Conservation (phyloP, 768 basidiomycete species). For the Chlorophyllum brunneum region DNA sequence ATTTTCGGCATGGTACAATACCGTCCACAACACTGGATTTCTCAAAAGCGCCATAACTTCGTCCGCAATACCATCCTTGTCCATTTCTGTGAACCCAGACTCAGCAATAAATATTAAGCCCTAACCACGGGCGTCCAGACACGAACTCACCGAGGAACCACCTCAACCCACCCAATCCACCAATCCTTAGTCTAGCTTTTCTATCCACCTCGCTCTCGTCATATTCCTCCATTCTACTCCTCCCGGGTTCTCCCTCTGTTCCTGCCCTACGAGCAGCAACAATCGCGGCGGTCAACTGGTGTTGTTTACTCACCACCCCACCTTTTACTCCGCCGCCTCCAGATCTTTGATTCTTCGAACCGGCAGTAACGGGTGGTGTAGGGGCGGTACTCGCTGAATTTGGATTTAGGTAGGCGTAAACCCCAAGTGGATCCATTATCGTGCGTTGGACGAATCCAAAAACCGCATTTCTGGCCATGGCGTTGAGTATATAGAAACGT, state of each 20-base stretch:
- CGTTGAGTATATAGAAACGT: slow-evolving; percentile 28
- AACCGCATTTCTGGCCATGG: slow-evolving; percentile 31
- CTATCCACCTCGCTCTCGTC: slow-evolving; percentile 73
- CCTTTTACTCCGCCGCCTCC: slow-evolving; percentile 16
- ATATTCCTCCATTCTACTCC: slow-evolving; percentile 50
- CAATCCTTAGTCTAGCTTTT: slow-evolving; percentile 63
- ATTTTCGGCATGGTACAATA: slow-evolving; percentile 39
- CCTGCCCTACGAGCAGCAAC: slow-evolving; percentile 6
- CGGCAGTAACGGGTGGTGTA: slow-evolving; percentile 22
- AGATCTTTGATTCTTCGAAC: slow-evolving; percentile 23
- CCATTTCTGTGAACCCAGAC: not conserved
- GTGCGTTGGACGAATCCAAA: slow-evolving; percentile 50
- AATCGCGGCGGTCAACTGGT: slow-evolving; percentile 18
- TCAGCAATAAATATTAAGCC: not conserved
- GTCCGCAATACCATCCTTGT: slow-evolving; percentile 15
- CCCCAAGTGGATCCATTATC: slow-evolving; percentile 55
- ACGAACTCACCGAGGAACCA: slow-evolving; percentile 58
- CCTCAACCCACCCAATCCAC: slow-evolving; percentile 59
- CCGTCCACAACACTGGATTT: slow-evolving; percentile 59
- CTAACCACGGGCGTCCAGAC: too few relatives aligned
- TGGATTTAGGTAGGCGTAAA: slow-evolving; percentile 65
- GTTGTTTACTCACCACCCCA: slow-evolving; percentile 29
- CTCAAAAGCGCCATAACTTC: slow-evolving; percentile 37
- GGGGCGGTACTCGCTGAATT: slow-evolving; percentile 36
- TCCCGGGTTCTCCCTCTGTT: slow-evolving; percentile 12